Conservation (phyloP, 148 eudicot species). For the Cornus controversa region DNA sequence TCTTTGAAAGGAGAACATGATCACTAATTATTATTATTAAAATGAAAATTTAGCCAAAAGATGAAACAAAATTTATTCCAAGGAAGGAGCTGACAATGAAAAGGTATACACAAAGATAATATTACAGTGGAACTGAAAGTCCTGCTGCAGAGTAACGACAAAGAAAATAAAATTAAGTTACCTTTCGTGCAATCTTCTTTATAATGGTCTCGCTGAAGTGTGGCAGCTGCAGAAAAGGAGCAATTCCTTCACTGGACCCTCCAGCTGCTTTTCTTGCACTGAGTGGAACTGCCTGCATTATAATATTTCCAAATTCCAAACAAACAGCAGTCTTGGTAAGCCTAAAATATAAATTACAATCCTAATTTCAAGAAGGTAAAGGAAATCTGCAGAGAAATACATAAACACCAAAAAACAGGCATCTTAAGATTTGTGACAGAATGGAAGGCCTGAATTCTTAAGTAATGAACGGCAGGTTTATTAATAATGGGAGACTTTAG, state of each 20-base stretch:
- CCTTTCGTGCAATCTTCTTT: conserved; percentile 56
- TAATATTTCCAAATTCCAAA: neutral
- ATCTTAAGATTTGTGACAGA: neutral
- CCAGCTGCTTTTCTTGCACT: conserved; percentile 50
- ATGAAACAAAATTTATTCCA: neutral
- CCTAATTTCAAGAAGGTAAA: neutral
- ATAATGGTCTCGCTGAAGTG: conserved; percentile 51
- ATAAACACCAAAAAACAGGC: neutral
- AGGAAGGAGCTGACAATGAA: neutral
- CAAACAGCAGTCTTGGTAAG: neutral
- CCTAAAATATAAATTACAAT: neutral
- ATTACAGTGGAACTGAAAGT: neutral
- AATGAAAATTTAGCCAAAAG: neutral
- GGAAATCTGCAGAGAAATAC: neutral
- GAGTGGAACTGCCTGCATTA: conserved; percentile 54
- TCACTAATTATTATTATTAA: neutral
- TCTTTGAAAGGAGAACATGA: neutral
- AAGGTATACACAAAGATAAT: neutral
- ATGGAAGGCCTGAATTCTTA: neutral
- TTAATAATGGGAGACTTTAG: neutral
- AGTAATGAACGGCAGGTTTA: neutral
- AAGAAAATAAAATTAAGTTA: conserved; percentile 5
- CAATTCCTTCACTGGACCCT: conserved; percentile 46
- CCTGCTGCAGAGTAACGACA: neutral
- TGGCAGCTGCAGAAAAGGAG: conserved; percentile 65